Conservation (phyloP, 192 early-diverging fungal genomes). For the Cetraspora pellucida region DNA sequence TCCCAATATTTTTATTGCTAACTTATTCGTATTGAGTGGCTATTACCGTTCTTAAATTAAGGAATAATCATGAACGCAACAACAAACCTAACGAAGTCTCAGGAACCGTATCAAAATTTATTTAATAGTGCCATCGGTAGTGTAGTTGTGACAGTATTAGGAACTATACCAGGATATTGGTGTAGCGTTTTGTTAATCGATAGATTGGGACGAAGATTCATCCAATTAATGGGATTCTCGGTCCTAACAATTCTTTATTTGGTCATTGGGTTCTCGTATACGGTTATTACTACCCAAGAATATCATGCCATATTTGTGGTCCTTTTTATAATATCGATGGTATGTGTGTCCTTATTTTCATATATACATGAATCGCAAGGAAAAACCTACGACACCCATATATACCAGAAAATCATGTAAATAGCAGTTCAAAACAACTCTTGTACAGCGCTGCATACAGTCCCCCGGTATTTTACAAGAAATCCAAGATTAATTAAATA, state of each 20-base stretch:
- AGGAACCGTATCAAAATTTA: neutral
- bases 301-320: no score
- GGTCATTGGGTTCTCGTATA: slow-evolving; percentile 2
- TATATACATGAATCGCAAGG: no score
- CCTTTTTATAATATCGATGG: no score
- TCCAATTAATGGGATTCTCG: slow-evolving; percentile 85
- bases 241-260: slow-evolving; percentile 58
- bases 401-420: no score
- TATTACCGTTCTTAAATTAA: neutral
- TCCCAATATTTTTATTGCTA: no score
- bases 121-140: slow-evolving; percentile 68
- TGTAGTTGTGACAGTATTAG: slow-evolving; percentile 84
- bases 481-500: no score
- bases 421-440: no score
- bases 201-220: slow-evolving; percentile 80
- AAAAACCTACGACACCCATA: no score
- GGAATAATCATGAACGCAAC: neutral
- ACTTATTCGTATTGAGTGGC: no score
- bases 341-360: no score
- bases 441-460: no score
- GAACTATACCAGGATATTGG: slow-evolving; percentile 94
- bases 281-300: neutral
- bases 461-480: no score
- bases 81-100: neutral
- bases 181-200: slow-evolving; percentile 86